Base-by-base conservation (phyloP, 495 filamentous ascomycete genomes). In the Aspergillus carlsbadensis region DNA sequence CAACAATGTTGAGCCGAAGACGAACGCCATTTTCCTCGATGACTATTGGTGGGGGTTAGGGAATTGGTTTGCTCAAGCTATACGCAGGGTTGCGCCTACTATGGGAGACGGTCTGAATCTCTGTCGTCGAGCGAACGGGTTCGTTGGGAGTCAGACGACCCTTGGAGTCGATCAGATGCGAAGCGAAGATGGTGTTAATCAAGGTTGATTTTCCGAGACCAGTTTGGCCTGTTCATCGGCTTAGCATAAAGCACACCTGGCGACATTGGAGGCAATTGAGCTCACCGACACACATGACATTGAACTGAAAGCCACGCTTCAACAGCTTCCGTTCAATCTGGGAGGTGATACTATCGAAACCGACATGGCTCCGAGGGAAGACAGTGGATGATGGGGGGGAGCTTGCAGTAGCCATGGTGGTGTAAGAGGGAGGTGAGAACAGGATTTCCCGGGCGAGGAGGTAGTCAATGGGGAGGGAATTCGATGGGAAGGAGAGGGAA, bases 181-280 rank as follows among this genome's bases (percentile, higher is more conserved):
- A 97, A 61, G 94, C 95, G 78, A 99, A 99, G 83, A 99, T 98
- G 74, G 94, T 99, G 83, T 99, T 99, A 81, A 99, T 96, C 65
- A 99, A 78, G 43, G 94, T 99, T 24, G 92, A 97, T 78, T 99
- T 99, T 72, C 94, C 94, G 58, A 99, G 87, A 62, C 94, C 94
- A 63, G 94, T 99, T 81, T 99, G 94, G 63, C 94, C 94, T 98
- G 70, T 44, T 53, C 45, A 45, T 42, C 15, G 21, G 14, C 37
- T 64, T 33, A 72, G 65, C 42, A 34, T 6, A 22, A 20, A 17
- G 37, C 17, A 47, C 56, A 54, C 57, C 40, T 46, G 5, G 21
- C 8, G 2, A 15, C 10, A 46, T 40, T 21, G 37, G 39, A 4
- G 39, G 50, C 13, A 52, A 20, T 21, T 52, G 50, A 36, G 86